Evolutionary conservation across 805 yeast genomes (phyloP).

Genomic region (Blastobotrys americana): DNA sequence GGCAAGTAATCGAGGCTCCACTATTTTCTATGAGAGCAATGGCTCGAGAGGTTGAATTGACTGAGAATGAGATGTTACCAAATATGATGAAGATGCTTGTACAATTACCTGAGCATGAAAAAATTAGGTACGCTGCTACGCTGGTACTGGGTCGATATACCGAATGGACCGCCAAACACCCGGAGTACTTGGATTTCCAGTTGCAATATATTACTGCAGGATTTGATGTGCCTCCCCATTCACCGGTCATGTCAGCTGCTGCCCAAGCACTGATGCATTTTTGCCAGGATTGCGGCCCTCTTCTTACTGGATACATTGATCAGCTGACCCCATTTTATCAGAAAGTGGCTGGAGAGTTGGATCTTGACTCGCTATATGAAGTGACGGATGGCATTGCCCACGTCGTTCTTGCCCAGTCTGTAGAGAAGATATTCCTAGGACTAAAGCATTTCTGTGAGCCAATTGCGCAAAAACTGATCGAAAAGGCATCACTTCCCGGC

Average conservation of each 20-base stretch:
- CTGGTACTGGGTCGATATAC: conserved; percentile 93
- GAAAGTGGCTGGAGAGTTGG: conserved; percentile 47
- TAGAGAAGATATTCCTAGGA: conserved; percentile 44
- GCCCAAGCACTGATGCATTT: conserved; percentile 91
- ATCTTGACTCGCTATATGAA: conserved; percentile 63
- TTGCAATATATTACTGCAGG: conserved; percentile 78
- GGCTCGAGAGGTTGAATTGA: conserved; percentile 79
- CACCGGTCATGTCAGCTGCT: conserved; percentile 64
- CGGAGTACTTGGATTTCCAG: conserved; percentile 73
- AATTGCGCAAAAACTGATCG: conserved; percentile 37
- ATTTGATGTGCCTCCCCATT: conserved; percentile 47
- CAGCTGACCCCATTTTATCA: conserved; percentile 72
- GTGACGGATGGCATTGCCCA: conserved; percentile 86
- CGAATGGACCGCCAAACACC: conserved; percentile 87
- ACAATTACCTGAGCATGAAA: conserved; percentile 74
- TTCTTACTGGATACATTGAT: conserved; percentile 58
- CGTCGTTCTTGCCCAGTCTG: conserved; percentile 54
- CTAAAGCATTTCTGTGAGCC: conserved; percentile 62
- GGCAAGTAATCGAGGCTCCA: conserved; percentile 91
- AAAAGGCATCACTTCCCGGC: conserved; percentile 24
- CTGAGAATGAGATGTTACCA: conserved; percentile 64
- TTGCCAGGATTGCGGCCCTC: conserved; percentile 78
- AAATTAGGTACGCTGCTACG: conserved; percentile 86
- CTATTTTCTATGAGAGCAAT: conserved; percentile 83
- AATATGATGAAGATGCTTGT: conserved; percentile 62